Base-by-base conservation (phyloP, 257 asterid genomes). In the Solanum appendiculatum region DNA sequence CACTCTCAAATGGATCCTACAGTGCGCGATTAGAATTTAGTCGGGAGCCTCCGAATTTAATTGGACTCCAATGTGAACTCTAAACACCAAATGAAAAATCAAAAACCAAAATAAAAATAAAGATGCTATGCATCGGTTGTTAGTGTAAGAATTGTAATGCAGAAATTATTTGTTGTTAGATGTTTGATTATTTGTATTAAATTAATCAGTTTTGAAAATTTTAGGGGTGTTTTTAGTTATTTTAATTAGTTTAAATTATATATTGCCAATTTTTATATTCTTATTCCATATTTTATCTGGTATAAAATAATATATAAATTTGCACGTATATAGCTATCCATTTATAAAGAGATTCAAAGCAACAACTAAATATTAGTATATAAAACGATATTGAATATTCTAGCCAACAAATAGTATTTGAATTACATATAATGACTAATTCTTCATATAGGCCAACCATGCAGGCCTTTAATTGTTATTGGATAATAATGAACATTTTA, bases 51-150 rank as follows among this genome's bases (percentile, higher is more conserved):
- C 2, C 20, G 20, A 18, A 54, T 54, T 54, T 54, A 54, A 54
- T 54, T 2, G 0, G 20, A 18, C 2, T 54, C 0, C 1, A 54
- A 54, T 7, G 1, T n/a, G n/a, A n/a, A n/a, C n/a, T n/a, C n/a
- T n/a, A n/a, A n/a, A n/a, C n/a, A n/a, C n/a, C n/a, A n/a, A n/a
- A n/a, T n/a, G n/a, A n/a, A n/a, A n/a, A n/a, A n/a, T n/a, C n/a
- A n/a, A n/a, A n/a, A n/a, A n/a, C n/a, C n/a, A n/a, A n/a, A n/a
- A n/a, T n/a, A n/a, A n/a, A n/a, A n/a, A n/a, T n/a, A n/a, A n/a
- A n/a, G n/a, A n/a, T n/a, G n/a, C n/a, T n/a, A n/a, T n/a, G n/a
- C n/a, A n/a, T n/a, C n/a, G 2, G 20, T 56, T 56, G 2, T 3
- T 20, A 56, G 2, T 6, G 29, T 23, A 18, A 70, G 4, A 15